Percentiles rank a stretch among this genome's conserved stretches.
phyloP scores from a whole-genome alignment of 1,284 basidiomycete species.

The Ceratobasidium sp. region DNA sequence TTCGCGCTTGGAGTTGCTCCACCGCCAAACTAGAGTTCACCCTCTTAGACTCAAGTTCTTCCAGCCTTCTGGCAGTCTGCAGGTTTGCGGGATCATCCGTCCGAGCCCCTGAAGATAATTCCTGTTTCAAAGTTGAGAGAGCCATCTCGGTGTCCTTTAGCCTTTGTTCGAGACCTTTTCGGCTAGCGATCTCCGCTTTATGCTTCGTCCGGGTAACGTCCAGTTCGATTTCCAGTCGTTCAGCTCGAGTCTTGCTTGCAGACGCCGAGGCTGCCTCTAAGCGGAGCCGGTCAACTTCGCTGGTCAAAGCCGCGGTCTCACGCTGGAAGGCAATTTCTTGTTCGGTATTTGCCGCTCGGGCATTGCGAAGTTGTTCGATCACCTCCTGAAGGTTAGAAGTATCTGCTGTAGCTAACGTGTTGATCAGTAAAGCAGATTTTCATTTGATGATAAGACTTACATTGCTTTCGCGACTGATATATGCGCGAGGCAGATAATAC shows the following conservation, averaged over 20 bases:
- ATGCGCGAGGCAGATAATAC: slow-evolving; percentile 78
- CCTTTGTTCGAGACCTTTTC: slow-evolving; percentile 40
- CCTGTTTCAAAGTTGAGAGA: background rate
- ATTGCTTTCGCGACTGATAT: slow-evolving; percentile 70
- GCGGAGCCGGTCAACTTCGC: slow-evolving; percentile 66
- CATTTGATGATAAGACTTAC: slow-evolving; percentile 59
- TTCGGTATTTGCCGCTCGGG: slow-evolving; percentile 64
- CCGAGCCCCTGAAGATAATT: slow-evolving; percentile 36
- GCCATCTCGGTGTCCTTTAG: slow-evolving; percentile 25
- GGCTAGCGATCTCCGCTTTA: slow-evolving; percentile 16
- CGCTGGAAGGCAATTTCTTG: slow-evolving; percentile 65
- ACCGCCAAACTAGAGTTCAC: slow-evolving; percentile 71
- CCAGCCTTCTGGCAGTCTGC: slow-evolving; percentile 56
- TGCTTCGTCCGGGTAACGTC: slow-evolving; percentile 40
- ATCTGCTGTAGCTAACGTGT: slow-evolving; percentile 62
- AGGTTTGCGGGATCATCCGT: slow-evolving; percentile 49
- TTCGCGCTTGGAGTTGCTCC: slow-evolving; percentile 65
- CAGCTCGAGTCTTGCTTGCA: slow-evolving; percentile 18
- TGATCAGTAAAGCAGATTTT: slow-evolving; percentile 10
- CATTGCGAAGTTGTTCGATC: slow-evolving; percentile 66
- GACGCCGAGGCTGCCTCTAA: slow-evolving; percentile 24
- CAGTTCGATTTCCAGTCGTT: slow-evolving; percentile 42
- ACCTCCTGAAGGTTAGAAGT: slow-evolving; percentile 74
- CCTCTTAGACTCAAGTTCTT: slow-evolving; percentile 61
- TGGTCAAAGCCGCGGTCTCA: slow-evolving; percentile 63